A percentile compares a stretch with the other conserved stretches of the same genome.
Evolutionary conservation across 2,329 filamentous ascomycete genomes (phyloP).

Genomic region (Calonectria pteridis): DNA sequence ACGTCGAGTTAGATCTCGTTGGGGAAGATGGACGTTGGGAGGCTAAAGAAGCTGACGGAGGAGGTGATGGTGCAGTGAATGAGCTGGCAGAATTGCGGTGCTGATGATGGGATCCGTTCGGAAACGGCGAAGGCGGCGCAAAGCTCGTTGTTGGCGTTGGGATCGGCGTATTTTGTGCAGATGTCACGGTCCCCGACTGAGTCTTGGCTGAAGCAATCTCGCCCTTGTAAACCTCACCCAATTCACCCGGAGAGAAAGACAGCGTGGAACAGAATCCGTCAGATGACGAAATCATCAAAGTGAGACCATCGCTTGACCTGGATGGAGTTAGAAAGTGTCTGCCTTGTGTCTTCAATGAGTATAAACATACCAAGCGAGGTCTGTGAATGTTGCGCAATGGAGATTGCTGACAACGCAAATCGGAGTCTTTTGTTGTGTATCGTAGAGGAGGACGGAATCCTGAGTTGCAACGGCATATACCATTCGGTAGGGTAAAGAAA

Average conservation of each 20-base stretch:
- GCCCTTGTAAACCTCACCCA: constrained; percentile 84
- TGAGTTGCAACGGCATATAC: constrained; percentile 98
- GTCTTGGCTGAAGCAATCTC: constrained; percentile 68
- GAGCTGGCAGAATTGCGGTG: constrained; percentile 71
- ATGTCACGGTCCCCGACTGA: constrained; percentile 57
- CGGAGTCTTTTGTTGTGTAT: constrained; percentile 95
- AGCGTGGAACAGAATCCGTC: constrained; percentile 97
- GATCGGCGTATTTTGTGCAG: constrained; percentile 76
- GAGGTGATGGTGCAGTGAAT: constrained; percentile 69
- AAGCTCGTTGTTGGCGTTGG: constrained; percentile 77
- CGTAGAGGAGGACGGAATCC: constrained; percentile 93
- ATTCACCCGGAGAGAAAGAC: constrained; percentile 84
- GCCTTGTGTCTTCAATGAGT: background rate
- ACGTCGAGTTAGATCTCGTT: constrained; percentile 86
- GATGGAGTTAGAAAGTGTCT: constrained; percentile 45
- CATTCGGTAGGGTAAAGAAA: constrained; percentile 91
- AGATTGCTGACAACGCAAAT: constrained; percentile 96
- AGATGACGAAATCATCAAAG: constrained; percentile 92
- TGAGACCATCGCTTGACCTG: constrained; percentile 64
- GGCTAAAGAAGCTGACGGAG: constrained; percentile 67
- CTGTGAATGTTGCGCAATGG: constrained; percentile 97
- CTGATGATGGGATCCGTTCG: constrained; percentile 61
- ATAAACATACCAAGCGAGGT: constrained; percentile 85
- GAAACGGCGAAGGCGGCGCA: constrained; percentile 71
- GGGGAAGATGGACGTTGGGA: constrained; percentile 80